Evolutionary conservation across 495 filamentous ascomycete species (phyloP), one percentile per base, ranked within the genome.

Genomic region (Echria macrotheca): DNA sequence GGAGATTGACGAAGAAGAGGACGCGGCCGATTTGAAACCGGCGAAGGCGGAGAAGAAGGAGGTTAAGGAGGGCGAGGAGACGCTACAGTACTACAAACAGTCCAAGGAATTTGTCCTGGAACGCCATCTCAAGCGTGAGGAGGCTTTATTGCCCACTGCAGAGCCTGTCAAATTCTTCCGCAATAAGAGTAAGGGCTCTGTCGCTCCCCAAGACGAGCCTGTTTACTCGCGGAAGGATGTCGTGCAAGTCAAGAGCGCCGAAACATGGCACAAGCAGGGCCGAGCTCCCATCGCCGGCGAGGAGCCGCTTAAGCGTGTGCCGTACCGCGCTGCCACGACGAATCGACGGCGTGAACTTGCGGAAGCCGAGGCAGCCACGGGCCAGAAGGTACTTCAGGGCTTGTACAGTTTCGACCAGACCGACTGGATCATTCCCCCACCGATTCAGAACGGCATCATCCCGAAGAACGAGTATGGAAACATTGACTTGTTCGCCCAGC

Each of bases 201-300:
- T 76, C 35, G 80, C 82, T 36, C 65, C 73, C 5, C 83, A 83
- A 47, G 77, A 85, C 50, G 87, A 96, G 57, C 83, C 84, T 6
- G 88, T 99, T 2, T 97, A 81, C 66, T 75, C 73, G 8, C 85
- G 91, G 26, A 76, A 76, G 29, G 91, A 96, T 56, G 80, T 99
- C 4, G 79, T 88, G 4, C 69, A 79, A 49, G 95, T 94, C 61
- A 87, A 93, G 58, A 89, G 84, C n/a, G 84, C 84, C 12, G 93
- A 99, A 58, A 94, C 85, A 37, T 97, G 94, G 94, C 94, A 96
- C 59, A 95, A 95, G 60, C 94, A 97, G 76, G 93, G 93, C 18
- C 81, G 91, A 1, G 82, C 79, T 25, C 75, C 94, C 9, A 78
- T 75, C 9, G 59, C 71, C 0, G 88, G 87, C 17, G 78, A 83